Evolutionary conservation across 768 basidiomycete species (phyloP), one percentile per base, ranked within the genome.

Genomic region (Galerina sulciceps): DNA sequence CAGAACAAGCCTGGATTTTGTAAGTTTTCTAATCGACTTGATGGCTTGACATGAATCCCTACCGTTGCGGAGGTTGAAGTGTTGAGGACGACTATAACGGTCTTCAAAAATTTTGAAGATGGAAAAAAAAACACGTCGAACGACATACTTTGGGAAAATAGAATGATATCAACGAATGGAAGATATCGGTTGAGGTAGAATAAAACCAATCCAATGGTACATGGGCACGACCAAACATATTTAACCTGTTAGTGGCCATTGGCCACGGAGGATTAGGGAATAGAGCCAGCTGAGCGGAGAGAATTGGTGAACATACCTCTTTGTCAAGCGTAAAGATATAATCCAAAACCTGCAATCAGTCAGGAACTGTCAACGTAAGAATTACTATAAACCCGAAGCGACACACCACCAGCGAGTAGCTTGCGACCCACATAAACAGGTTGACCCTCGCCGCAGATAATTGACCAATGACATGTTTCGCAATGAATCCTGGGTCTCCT

Each of bases 151-250:
- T 22, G 50, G 35, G 47, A 36, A 18, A 38, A 46, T 8, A 59
- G 45, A n/a, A 37, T 11, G 41, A 59, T 47, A 20, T 59, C 58
- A 8, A 59, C 1, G 9, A 59, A 20, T 10, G 58, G 58, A 6
- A 55, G 38, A 43, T 59, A 55, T 31, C 58, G 53, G 50, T 59
- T 59, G 8, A 59, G 38, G 31, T 54, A 55, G 47, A 59, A 59
- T 14, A 59, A 36, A 20, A 50, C 34, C 26, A 54, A 22, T 34
- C 58, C 58, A 10, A 54, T 34, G 8, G 53, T 40, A 45, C 55
- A 56, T 22, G 45, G 55, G 46, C 37, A 56, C 23, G 53, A 15
- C 58, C 53, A 59, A 22, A 59, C 52, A 46, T 59, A 40, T 22
- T 54, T 15, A 31, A 59, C 34, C 58, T 59, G 14, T 40, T 31